Evolutionary conservation across 352 stramenopile genomes (phyloP), one percentile per base, ranked within the genome.

Genomic region (Phytopythium montanum): DNA sequence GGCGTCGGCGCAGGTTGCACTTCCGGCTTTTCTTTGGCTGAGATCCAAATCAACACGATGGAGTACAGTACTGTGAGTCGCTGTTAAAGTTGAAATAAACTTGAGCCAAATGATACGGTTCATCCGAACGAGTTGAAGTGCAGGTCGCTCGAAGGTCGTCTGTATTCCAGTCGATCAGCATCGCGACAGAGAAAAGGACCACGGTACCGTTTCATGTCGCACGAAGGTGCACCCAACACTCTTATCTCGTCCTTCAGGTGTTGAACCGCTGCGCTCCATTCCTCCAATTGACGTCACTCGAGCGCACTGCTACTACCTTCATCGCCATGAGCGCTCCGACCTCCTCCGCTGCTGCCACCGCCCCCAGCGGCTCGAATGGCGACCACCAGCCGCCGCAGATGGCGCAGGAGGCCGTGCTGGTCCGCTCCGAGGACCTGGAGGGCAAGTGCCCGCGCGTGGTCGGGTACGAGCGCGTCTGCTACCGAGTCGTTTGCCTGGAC

Each of bases 401-500:
- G 54, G 85, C 85, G 33, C 85, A 95, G 65, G 73, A 79, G 31
- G 78, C 82, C 23, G 81, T 95, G 38, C 74, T 93, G 39, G 73
- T 93, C 65, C 73, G 75, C 36, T 95, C 85, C 1, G 85, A 95
- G 57, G 64, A 84, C 54, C 75, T 95, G 45, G 83, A 92, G 56
- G 83, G 83, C 53, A 87, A 91, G 71, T 66, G 59, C 49, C 61
- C 66, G 16, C 68, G 64, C 12, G 83, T 93, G 36, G 59, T 65
- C 55, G 76, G 70, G 68, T 75, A 36, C 53, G 53, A 4, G 33
- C n/a, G 8, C 14, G 16, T 31, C 48, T n/a, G n/a, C n/a, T n/a
- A n/a, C n/a, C n/a, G n/a, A n/a, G n/a, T n/a, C n/a, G n/a, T n/a
- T n/a, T 19, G 12, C 19, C 4, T 44, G 49, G 49, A 8, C 31